Conservation (phyloP, 2,329 filamentous ascomycete genomes). For the Colletotrichum tabaci region DNA sequence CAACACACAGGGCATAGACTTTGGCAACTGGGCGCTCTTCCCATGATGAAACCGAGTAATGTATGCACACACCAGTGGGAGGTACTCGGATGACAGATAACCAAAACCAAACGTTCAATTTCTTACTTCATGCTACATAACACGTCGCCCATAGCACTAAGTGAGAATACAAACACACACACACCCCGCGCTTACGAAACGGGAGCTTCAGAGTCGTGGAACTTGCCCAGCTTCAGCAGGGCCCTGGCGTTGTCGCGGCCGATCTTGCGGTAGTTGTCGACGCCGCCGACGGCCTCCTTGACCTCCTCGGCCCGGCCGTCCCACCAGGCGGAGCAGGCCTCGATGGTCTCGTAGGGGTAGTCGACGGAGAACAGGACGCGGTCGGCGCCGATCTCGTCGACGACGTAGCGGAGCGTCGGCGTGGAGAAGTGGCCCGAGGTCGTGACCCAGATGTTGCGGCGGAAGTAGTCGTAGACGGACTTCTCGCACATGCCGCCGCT, state of each 20-base stretch:
- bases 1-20: no score
- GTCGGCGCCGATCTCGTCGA: slow-evolving; percentile 64
- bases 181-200: no score
- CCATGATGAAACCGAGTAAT: no score
- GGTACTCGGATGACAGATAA: no score
- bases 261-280: slow-evolving; percentile 56
- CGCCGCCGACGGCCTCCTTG: slow-evolving; percentile 38
- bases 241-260: slow-evolving; percentile 60
- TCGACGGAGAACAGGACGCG: slow-evolving; percentile 68
- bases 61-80: no score
- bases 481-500: no score
- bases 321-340: slow-evolving; percentile 59
- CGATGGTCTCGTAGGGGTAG: slow-evolving; percentile 66
- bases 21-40: no score
- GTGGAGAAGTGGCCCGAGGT: slow-evolving; percentile 71
- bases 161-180: no score
- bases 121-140: no score
- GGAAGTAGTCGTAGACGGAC: slow-evolving; percentile 66
- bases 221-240: not conserved
- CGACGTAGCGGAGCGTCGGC: slow-evolving; percentile 64
- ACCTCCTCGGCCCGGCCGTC: slow-evolving; percentile 50
- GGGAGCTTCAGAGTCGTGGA: no score
- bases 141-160: no score
- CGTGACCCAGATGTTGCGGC: slow-evolving; percentile 69
- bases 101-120: no score